Evolutionary conservation across 441 rosid species (phyloP).

Genomic region (Pelargonium myrrhifolium): DNA sequence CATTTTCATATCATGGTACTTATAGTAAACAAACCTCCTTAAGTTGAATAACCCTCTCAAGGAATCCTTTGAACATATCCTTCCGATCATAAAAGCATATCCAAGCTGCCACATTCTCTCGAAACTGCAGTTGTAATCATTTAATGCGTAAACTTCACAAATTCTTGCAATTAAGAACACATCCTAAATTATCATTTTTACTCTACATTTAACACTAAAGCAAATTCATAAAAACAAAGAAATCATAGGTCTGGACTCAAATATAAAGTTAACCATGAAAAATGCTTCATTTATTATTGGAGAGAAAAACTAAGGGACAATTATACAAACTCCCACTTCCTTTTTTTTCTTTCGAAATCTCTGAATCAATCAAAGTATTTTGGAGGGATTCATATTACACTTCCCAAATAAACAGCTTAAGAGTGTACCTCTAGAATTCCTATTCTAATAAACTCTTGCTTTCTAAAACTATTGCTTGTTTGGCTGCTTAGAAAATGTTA

Average conservation of each 20-base stretch:
- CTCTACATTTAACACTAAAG: background rate
- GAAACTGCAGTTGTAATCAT: constrained; percentile 48
- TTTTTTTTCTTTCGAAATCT: background rate
- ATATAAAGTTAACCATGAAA: background rate
- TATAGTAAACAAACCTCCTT: constrained; percentile 64
- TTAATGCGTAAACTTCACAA: constrained; percentile 1
- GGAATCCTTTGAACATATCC: constrained; percentile 62
- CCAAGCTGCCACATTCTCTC: constrained; percentile 99
- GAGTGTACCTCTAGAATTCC: background rate
- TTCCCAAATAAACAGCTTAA: background rate
- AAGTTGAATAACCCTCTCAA: constrained; percentile 69
- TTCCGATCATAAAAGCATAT: constrained; percentile 76
- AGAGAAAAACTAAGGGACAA: background rate
- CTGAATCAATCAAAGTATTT: background rate
- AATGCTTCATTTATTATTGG: background rate
- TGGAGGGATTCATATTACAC: background rate
- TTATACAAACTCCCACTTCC: background rate
- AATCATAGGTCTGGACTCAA: background rate
- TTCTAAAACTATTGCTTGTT: background rate
- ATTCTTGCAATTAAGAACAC: background rate
- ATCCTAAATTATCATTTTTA: background rate
- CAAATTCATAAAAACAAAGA: constrained; percentile 6
- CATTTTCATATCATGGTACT: background rate
- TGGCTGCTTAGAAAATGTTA: background rate
- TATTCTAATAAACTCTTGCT: background rate